A percentile compares a stretch with the other conserved stretches of the same genome.
Conservation (phyloP, 2,329 filamentous ascomycete species). For the Paecilomyces sp. region DNA sequence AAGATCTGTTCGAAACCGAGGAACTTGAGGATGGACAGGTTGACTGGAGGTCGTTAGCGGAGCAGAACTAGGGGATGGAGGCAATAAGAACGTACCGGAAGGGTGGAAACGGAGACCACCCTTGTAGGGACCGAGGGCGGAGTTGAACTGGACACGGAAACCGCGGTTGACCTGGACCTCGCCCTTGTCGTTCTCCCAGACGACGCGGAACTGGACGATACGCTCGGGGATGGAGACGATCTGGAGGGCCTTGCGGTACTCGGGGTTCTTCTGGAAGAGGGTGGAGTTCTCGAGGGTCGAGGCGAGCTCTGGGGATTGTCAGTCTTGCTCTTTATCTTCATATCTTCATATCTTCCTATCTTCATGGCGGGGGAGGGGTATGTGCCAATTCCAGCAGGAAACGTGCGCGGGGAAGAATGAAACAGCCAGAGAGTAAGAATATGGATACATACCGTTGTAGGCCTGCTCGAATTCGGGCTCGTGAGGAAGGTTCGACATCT, state of each 20-base stretch:
- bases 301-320: conserved; percentile 64
- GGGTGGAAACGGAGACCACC: conserved; percentile 94
- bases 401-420: not conserved
- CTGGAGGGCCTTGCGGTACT: conserved; percentile 85
- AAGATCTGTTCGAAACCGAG: conserved; percentile 99
- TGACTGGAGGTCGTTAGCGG: conserved; percentile 23
- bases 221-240: conserved; percentile 90
- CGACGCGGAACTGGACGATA: conserved; percentile 92
- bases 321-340: not conserved
- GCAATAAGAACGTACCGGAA: conserved; percentile 39
- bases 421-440: not conserved
- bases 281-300: conserved; percentile 90
- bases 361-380: not conserved
- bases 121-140: conserved; percentile 94
- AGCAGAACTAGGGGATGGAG: not conserved
- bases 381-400: no score
- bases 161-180: conserved; percentile 86
- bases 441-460: conserved; percentile 66
- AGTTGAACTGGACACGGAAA: conserved; percentile 98
- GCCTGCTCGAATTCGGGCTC: conserved; percentile 99
- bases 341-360: not conserved
- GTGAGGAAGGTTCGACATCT: conserved; percentile 73
- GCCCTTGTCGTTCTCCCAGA: conserved; percentile 93
- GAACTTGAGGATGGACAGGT: conserved; percentile 78
- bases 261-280: conserved; percentile 88